Conservation (phyloP, 306 rosid genomes). For the Glycine tomentella region DNA sequence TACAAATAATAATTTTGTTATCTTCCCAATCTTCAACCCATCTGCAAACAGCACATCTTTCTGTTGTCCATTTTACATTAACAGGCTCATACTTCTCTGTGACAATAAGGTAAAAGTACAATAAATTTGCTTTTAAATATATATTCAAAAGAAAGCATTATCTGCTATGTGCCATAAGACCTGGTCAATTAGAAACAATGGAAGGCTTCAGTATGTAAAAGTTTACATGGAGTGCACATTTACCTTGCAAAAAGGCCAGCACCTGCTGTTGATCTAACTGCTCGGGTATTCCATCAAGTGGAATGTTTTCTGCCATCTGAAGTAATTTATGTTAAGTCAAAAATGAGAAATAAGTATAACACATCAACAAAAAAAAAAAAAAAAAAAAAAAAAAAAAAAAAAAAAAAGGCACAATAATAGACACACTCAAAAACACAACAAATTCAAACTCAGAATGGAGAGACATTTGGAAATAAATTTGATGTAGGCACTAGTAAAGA, state of each 20-base stretch:
- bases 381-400: too few relatives aligned
- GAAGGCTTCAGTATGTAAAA: constrained; percentile 36
- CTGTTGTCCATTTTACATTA: constrained; percentile 90
- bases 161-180: constrained; percentile 22
- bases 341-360: constrained; percentile 39
- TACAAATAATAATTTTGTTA: constrained; percentile 93
- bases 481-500: background rate
- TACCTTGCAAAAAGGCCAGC: constrained; percentile 79
- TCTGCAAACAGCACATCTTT: constrained; percentile 97
- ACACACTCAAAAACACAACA: constrained; percentile 5
- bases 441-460: background rate
- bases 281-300: constrained; percentile 58
- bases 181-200: constrained; percentile 33
- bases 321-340: constrained; percentile 43
- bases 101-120: constrained; percentile 46
- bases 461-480: background rate
- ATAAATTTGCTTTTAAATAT: constrained; percentile 35
- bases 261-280: constrained; percentile 73
- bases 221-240: constrained; percentile 38
- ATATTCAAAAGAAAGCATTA: constrained; percentile 37
- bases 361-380: constrained; percentile 5
- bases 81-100: constrained; percentile 91
- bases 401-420: constrained; percentile 16
- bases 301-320: constrained; percentile 74
- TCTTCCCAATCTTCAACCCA: constrained; percentile 99